A percentile compares a stretch with the other conserved stretches of the same genome.
Evolutionary conservation across 2,329 filamentous ascomycete genomes (phyloP).

Genomic region (Teratosphaeria nubilosa): DNA sequence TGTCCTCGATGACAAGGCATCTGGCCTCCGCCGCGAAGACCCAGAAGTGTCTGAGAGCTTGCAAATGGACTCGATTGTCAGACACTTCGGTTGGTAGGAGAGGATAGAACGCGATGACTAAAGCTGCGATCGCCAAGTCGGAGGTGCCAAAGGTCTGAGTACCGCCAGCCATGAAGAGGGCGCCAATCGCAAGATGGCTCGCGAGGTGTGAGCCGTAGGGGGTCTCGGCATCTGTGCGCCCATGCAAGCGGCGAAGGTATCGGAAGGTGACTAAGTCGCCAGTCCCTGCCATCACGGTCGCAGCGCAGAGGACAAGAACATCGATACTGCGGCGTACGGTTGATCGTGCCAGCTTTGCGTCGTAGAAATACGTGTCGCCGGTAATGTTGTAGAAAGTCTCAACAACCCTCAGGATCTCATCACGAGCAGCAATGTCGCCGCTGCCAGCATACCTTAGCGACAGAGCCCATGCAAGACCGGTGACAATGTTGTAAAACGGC

Average conservation of each 20-base stretch:
- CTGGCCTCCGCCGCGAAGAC: conserved; percentile 83
- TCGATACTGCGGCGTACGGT: conserved; percentile 89
- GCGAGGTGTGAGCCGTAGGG: conserved; percentile 92
- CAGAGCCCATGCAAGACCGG: conserved; percentile 69
- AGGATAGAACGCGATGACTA: conserved; percentile 89
- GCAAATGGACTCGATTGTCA: conserved; percentile 88
- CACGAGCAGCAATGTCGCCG: conserved; percentile 56
- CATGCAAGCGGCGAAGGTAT: conserved; percentile 77
- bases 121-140: conserved; percentile 71
- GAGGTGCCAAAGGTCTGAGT: conserved; percentile 86
- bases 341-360: conserved; percentile 70
- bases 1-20: conserved; percentile 78
- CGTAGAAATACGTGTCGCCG: conserved; percentile 48
- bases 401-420: conserved; percentile 73
- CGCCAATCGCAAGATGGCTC: conserved; percentile 80
- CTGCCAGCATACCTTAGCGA: conserved; percentile 38
- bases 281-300: conserved; percentile 91
- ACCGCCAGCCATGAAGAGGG: conserved; percentile 84
- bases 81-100: conserved; percentile 81
- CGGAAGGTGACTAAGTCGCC: conserved; percentile 81
- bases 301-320: conserved; percentile 66
- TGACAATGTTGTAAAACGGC: conserved; percentile 84
- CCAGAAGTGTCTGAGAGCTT: conserved; percentile 96
- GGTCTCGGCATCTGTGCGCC: conserved; percentile 70
- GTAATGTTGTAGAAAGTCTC: conserved; percentile 39